A percentile compares a stretch with the other conserved stretches of the same genome.
Conservation (phyloP, 257 asterid species). For the Mitragyna speciosa region DNA sequence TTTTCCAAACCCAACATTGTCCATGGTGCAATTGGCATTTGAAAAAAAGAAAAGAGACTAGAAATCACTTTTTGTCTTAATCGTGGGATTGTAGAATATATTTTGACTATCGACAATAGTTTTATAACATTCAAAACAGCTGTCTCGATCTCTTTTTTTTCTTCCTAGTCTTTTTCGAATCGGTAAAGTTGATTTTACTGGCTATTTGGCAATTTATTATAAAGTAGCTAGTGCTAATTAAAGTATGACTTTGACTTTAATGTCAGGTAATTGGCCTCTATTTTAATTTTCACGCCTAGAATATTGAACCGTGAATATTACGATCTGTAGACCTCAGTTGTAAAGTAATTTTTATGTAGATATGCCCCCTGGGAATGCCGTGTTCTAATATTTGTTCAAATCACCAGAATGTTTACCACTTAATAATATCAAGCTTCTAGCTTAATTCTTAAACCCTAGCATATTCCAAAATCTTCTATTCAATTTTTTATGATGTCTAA, state of each 20-base stretch:
- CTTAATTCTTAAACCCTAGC: no score
- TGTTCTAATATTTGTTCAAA: background rate
- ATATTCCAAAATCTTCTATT: no score
- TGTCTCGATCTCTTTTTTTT: background rate
- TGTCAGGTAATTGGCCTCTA: background rate
- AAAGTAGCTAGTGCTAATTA: no score
- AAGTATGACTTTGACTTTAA: background rate
- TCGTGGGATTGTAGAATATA: background rate
- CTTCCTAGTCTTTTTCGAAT: slow-evolving; percentile 1
- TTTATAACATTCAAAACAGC: background rate
- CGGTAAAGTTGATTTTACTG: background rate
- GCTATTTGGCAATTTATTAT: background rate
- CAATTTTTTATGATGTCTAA: no score
- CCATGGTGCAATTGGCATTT: background rate
- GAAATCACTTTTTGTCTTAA: background rate
- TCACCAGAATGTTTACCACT: background rate
- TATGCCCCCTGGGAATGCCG: background rate
- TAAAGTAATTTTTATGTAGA: background rate
- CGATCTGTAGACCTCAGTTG: background rate
- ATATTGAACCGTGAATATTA: background rate
- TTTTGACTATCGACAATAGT: background rate
- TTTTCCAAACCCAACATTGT: background rate
- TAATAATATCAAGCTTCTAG: background rate
- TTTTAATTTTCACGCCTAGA: background rate
- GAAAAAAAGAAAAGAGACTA: background rate